A percentile compares a stretch with the other conserved stretches of the same genome.
Evolutionary conservation across 2,329 filamentous ascomycete genomes (phyloP).

Genomic region (Cladosporium colombiae): DNA sequence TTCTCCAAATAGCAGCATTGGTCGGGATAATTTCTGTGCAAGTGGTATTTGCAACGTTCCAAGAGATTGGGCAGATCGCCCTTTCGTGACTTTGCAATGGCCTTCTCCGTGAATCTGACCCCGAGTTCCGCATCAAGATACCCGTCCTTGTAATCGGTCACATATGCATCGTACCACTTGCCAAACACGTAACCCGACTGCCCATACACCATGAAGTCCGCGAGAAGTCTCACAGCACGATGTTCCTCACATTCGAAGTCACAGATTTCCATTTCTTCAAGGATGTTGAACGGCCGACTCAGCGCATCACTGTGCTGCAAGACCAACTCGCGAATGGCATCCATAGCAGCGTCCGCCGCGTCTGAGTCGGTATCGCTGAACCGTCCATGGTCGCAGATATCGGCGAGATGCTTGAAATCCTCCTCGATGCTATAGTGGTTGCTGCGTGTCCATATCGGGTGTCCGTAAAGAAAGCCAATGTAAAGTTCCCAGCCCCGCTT

Average conservation of each 20-base stretch:
- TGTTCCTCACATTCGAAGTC: background rate
- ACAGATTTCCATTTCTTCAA: background rate
- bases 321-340: background rate
- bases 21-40: background rate
- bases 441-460: background rate
- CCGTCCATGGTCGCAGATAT: background rate
- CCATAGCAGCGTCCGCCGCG: background rate
- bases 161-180: background rate
- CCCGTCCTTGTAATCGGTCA: background rate
- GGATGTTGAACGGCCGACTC: background rate
- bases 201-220: background rate
- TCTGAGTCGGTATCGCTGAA: background rate
- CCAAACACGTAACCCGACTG: background rate
- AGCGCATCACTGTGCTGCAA: background rate
- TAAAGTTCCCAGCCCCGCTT: background rate
- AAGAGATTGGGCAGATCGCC: background rate
- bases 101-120: background rate
- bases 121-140: background rate
- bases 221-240: background rate
- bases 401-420: background rate
- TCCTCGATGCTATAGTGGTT: background rate
- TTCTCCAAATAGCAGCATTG: background rate
- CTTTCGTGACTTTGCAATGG: background rate
- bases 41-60: background rate
- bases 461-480: background rate